A percentile compares a stretch with the other conserved stretches of the same genome.
These are phyloP conservation scores for Penicillium bialowiezense DNA, from an alignment of 495 filamentous ascomycete species.

Conservation along the genomic window DNA sequence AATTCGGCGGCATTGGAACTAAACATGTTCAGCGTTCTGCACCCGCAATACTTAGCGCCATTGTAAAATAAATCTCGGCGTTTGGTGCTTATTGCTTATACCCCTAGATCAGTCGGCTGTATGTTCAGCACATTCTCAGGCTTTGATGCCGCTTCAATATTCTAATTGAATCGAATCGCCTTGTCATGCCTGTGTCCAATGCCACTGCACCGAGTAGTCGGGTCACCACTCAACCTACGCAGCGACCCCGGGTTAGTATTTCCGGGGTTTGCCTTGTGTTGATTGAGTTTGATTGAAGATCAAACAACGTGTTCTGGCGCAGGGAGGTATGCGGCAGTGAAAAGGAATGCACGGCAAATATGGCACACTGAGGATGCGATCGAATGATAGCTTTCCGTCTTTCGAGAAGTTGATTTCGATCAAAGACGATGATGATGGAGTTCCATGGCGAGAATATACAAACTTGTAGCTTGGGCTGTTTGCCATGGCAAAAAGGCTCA, in stretches of 20 bases:
- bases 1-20: conserved; percentile 58
- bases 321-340: conserved; percentile 15
- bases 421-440: too few species aligned
- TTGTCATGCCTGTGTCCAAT: neutral
- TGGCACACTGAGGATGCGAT: conserved; percentile 11
- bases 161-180: neutral
- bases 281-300: neutral
- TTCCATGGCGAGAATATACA: too few species aligned
- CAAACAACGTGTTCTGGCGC: conserved; percentile 7
- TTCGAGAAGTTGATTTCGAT: too few species aligned
- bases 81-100: conserved; percentile 20
- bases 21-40: conserved; percentile 6
- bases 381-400: neutral
- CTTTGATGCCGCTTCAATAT: neutral
- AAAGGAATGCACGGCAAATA: conserved; percentile 11
- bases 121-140: neutral
- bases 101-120: conserved; percentile 20
- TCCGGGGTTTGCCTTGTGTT: neutral
- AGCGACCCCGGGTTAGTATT: neutral
- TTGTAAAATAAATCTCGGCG: conserved; percentile 20
- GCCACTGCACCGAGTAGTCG: neutral
- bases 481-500: too few species aligned
- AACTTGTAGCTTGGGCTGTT: too few species aligned
- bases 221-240: neutral
- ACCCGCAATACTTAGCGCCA: neutral